These are phyloP conservation scores for Diaporthe longicolla DNA, from an alignment of 2,329 filamentous ascomycete species.

Conservation along the genomic window DNA sequence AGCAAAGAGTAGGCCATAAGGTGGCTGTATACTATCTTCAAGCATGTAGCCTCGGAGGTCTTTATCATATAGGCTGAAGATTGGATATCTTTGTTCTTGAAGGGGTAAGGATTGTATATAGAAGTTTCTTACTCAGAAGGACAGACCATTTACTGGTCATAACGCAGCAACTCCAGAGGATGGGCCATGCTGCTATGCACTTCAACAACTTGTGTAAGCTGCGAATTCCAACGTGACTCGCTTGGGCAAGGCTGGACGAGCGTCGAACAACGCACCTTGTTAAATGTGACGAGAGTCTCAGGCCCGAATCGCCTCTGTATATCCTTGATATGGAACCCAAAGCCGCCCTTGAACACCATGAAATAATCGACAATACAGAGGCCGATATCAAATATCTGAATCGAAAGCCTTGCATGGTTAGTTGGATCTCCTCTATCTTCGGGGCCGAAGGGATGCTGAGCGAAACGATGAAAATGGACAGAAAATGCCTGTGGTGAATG, in stretches of 20 bases:
- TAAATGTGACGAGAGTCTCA: conserved; percentile 8
- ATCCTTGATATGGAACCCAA: conserved; percentile 7
- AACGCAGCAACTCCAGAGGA: conserved; percentile 22
- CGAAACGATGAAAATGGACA: background rate
- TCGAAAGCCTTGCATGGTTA: background rate
- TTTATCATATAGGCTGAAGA: too few species aligned
- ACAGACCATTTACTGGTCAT: conserved; percentile 15
- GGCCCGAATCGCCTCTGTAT: background rate
- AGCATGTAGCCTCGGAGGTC: too few species aligned
- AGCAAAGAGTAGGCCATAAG: too few species aligned
- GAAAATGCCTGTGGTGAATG: background rate
- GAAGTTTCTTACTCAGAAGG: too few species aligned
- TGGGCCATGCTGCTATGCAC: conserved; percentile 24
- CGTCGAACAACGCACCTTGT: background rate
- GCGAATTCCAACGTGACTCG: too few species aligned
- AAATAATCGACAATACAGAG: conserved; percentile 13
- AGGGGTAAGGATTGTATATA: too few species aligned
- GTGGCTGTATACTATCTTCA: too few species aligned
- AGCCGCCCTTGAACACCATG: conserved; percentile 13
- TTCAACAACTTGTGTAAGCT: background rate
- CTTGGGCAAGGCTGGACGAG: background rate
- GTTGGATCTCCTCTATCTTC: background rate
- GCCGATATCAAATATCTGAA: background rate
- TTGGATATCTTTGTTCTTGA: too few species aligned
- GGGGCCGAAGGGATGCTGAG: too few species aligned